Evolutionary conservation across 148 eudicot genomes (phyloP).

Genomic region (Dysphania ambrosioides): DNA sequence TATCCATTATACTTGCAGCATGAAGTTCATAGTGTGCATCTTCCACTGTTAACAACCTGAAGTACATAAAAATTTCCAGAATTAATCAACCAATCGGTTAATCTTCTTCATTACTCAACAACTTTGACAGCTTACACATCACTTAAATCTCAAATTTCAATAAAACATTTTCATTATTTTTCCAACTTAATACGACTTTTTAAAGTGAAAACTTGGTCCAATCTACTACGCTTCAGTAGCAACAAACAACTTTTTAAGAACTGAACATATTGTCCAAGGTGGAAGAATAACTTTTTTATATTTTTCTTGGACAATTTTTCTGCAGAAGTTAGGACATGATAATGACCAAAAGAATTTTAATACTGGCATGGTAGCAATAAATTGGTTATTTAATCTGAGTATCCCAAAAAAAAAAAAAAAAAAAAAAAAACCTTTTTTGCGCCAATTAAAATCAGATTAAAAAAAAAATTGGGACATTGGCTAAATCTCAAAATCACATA

Average conservation of each 20-base stretch:
- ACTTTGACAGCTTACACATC: neutral
- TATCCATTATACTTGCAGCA: constrained; percentile 40
- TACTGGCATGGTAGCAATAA: too few relatives aligned
- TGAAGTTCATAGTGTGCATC: constrained; percentile 61
- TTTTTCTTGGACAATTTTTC: neutral
- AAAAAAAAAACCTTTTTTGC: too few relatives aligned
- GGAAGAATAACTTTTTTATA: neutral
- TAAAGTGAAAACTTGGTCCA: neutral
- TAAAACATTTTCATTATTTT: neutral
- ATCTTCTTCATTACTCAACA: neutral
- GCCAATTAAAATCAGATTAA: neutral
- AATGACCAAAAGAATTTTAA: neutral
- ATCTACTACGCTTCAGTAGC: neutral
- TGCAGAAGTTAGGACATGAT: neutral
- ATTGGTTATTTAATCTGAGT: too few relatives aligned
- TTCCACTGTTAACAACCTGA: constrained; percentile 64
- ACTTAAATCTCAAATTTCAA: neutral
- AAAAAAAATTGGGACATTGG: too few relatives aligned
- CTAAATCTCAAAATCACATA: too few relatives aligned
- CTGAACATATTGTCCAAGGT: neutral
- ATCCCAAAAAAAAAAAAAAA: too few relatives aligned
- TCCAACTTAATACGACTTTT: neutral
- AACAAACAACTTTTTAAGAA: neutral
- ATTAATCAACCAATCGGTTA: neutral
- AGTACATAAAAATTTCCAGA: constrained; percentile 3